phyloP scores from a whole-genome alignment of 2,329 filamentous ascomycete genomes.

The Dichotomopilus funicola region DNA sequence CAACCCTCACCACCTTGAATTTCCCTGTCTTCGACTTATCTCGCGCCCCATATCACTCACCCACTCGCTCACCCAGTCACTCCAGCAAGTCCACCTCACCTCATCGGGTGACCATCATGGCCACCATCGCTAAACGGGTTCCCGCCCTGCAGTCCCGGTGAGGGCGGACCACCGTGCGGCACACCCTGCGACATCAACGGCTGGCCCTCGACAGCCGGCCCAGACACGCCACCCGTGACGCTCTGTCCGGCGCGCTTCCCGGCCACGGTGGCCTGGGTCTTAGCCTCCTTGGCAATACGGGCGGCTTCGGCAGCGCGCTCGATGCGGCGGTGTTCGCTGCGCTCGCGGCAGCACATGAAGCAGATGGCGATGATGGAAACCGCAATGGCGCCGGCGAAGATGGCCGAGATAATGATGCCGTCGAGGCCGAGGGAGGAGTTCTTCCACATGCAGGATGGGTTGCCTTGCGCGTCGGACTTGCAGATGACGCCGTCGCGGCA shows the following conservation, averaged over 20 bases:
- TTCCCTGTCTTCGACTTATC: no score
- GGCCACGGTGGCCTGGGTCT: slow-evolving; percentile 18
- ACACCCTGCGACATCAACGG: slow-evolving; percentile 24
- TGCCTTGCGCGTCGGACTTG: slow-evolving; percentile 34
- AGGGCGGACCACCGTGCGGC: neutral
- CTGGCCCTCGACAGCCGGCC: slow-evolving; percentile 15
- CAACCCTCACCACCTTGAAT: no score
- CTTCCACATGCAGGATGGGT: slow-evolving; percentile 38
- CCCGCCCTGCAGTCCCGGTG: slow-evolving; percentile 1
- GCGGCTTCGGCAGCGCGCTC: slow-evolving; percentile 43
- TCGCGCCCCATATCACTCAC: no score
- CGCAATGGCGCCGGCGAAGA: slow-evolving; percentile 39
- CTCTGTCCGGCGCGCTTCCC: slow-evolving; percentile 33
- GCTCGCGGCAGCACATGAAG: slow-evolving; percentile 48
- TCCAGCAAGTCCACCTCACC: slow-evolving; percentile 7
- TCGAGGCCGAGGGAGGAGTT: slow-evolving; percentile 35
- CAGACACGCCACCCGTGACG: slow-evolving; percentile 17
- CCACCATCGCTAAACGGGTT: slow-evolving; percentile 17
- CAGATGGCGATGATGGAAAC: slow-evolving; percentile 36
- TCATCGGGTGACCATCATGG: slow-evolving; percentile 13
- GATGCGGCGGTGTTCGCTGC: slow-evolving; percentile 37
- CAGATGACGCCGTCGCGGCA: slow-evolving; percentile 43
- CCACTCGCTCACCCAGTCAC: no score
- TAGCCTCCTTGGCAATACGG: slow-evolving; percentile 40
- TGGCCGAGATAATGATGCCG: slow-evolving; percentile 42